Evolutionary conservation across 2,329 filamentous ascomycete genomes (phyloP), one percentile per base, ranked within the genome.

Genomic region (Drechslera avenae): DNA sequence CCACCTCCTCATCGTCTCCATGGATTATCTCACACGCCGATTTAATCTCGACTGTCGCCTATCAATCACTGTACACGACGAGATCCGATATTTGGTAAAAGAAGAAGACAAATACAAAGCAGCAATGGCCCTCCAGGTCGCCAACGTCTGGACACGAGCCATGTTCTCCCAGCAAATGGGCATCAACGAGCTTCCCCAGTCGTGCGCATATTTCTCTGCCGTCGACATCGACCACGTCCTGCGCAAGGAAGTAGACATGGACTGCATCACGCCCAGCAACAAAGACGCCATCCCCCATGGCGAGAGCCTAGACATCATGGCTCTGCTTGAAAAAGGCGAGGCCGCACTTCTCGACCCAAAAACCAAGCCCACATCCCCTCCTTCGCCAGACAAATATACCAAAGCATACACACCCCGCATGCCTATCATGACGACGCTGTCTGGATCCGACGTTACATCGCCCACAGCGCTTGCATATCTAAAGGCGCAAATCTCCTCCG

Each of bases 91-190:
- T 66, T 81, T 99, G 0, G 91, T 96, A 34, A 87, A 87, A 66
- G 83, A 92, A 2, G 80, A 89, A 53, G 91, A 99, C 75, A 90
- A 88, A 65, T 99, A 97, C 67, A 85, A 89, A 33, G 86, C 89
- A 2, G 93, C 93, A 9, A 89, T 99, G 86, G 94, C 95, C 1
- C 79, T 99, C 10, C 94, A 99, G 73, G 83, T 99, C 6, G 86
- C 92, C 51, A 99, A 99, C 68, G 74, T 99, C 16, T 99, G 94
- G 94, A 99, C 95, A 0, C 83, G 94, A 42, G 92, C 92, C 57
- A 97, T 99, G 89, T 99, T 99, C 72, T 85, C 89, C 0, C 91
- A 99, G 74, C 94, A 99, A 75, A 90, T 97, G 67, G 94, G 94
- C 52, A 99, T 99, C 64, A 81, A 96, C 58, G 94, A 99, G 67